Conservation (phyloP, 768 basidiomycete species). For the Pleurotus sapidus region DNA sequence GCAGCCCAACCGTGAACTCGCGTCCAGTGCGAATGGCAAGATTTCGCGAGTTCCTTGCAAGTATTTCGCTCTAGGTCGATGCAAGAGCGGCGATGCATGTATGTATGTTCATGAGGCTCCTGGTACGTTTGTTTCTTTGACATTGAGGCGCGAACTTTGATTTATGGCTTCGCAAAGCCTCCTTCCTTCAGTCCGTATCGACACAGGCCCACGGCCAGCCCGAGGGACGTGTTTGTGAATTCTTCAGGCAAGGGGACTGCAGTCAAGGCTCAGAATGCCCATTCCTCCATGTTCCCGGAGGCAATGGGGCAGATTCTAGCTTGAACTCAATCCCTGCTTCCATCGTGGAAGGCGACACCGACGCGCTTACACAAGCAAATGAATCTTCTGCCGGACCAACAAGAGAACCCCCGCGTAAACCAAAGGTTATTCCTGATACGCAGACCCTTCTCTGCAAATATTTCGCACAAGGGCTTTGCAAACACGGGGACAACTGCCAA, state of each 20-base stretch:
- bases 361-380: too few species aligned
- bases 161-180: too few species aligned
- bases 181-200: too few species aligned
- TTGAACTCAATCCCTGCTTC: background rate
- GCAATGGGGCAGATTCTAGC: background rate
- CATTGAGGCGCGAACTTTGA: too few species aligned
- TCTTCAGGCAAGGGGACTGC: background rate
- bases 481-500: constrained; percentile 25
- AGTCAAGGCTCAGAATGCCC: background rate
- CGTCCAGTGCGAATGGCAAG: too few species aligned
- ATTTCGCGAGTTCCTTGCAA: constrained; percentile 14
- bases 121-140: background rate
- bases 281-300: background rate
- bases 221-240: background rate
- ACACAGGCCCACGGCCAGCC: too few species aligned
- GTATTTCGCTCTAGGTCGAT: constrained; percentile 21
- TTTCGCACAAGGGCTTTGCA: constrained; percentile 33
- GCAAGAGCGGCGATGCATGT: constrained; percentile 24
- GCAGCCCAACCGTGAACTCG: too few species aligned
- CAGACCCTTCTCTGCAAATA: constrained; percentile 39
- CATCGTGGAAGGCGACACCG: background rate
- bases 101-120: constrained; percentile 18
- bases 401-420: constrained; percentile 3
- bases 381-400: too few species aligned
- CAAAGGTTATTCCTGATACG: constrained; percentile 18